Evolutionary conservation across 73 alveolate species (phyloP).

Genomic region (Breviolum minutum): DNA sequence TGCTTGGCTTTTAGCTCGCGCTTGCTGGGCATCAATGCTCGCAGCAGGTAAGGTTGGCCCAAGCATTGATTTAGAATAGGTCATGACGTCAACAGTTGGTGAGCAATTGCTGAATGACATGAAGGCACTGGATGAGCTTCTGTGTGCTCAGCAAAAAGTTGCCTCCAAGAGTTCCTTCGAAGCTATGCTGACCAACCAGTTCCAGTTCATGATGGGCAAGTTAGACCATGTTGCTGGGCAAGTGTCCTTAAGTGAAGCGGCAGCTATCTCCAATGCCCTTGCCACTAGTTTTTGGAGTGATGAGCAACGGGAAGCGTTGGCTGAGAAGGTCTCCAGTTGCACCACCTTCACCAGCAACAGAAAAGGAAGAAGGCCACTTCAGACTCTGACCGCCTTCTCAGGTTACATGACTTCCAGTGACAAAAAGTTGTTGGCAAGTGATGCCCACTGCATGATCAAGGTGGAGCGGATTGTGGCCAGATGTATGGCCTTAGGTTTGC

Average conservation of each 20-base stretch:
- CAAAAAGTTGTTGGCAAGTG: background rate
- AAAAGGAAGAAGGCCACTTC: background rate
- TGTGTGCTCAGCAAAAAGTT: background rate
- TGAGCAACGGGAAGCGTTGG: background rate
- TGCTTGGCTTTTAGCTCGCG: background rate
- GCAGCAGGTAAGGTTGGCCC: background rate
- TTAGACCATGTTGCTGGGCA: background rate
- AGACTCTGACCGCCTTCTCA: background rate
- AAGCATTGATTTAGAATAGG: background rate
- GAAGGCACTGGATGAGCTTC: background rate
- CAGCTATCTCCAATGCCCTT: background rate
- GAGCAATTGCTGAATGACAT: background rate
- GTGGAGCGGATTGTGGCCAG: background rate
- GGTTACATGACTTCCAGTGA: background rate
- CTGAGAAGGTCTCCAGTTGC: background rate
- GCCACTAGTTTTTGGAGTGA: background rate
- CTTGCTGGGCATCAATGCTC: background rate
- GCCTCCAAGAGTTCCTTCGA: background rate
- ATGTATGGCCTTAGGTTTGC: background rate
- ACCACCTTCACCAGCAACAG: background rate
- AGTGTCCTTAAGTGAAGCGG: background rate
- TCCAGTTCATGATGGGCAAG: background rate
- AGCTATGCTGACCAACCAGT: background rate
- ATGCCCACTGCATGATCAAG: background rate
- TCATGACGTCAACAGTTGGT: background rate